Evolutionary conservation across 2,329 filamentous ascomycete genomes (phyloP).

Genomic region (Aspergillus fumigatus): DNA sequence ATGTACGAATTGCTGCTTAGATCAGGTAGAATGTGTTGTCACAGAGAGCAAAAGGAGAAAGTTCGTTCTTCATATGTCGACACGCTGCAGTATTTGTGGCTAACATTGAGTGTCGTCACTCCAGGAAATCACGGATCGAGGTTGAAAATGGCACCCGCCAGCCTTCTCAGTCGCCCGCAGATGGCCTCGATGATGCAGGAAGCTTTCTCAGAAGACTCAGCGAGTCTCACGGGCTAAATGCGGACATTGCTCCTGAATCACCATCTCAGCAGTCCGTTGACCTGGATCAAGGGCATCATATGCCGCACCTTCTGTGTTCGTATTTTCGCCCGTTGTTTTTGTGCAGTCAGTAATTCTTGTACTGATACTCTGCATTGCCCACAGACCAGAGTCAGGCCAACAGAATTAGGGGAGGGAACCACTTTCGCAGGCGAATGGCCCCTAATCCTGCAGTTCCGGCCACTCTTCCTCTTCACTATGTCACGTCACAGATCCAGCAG

Average conservation of each 20-base stretch:
- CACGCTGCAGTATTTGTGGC: conserved; percentile 6
- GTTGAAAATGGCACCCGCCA: conserved; percentile 30
- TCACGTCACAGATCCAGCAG: conserved; percentile 34
- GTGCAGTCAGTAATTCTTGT: background rate
- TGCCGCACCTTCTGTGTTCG: conserved; percentile 62
- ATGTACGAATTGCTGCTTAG: conserved; percentile 74
- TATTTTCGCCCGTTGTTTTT: conserved; percentile 15
- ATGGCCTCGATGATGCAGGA: conserved; percentile 31
- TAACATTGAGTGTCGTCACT: conserved; percentile 10
- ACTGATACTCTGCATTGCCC: conserved; percentile 7
- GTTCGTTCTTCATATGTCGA: conserved; percentile 26
- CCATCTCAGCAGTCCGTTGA: conserved; percentile 45
- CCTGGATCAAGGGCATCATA: conserved; percentile 52
- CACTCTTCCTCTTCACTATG: conserved; percentile 32
- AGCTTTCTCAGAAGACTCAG: conserved; percentile 24
- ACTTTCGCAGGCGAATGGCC: conserved; percentile 43
- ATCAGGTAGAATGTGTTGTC: conserved; percentile 53
- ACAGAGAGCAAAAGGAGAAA: conserved; percentile 76
- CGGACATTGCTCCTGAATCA: conserved; percentile 32
- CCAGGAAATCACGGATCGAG: conserved; percentile 40
- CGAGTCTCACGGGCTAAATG: conserved; percentile 24
- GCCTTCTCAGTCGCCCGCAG: conserved; percentile 29
- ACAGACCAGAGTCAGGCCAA: conserved; percentile 30
- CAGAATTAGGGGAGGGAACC: conserved; percentile 47
- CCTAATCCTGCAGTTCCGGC: conserved; percentile 38